Evolutionary conservation across 2,329 filamentous ascomycete genomes (phyloP).

Genomic region (Xylariaceae sp.): DNA sequence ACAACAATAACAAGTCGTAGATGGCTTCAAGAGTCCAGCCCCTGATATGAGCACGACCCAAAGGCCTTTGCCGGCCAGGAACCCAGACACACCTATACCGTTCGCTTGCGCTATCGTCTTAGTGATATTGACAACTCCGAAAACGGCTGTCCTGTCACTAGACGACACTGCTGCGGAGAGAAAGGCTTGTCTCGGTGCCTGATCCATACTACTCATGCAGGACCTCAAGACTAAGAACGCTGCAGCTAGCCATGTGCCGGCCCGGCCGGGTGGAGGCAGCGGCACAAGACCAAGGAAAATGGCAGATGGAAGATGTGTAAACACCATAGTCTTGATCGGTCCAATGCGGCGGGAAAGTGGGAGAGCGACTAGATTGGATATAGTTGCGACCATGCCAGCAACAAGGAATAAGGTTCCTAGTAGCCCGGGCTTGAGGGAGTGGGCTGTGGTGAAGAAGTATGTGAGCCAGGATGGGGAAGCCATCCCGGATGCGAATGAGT

Average conservation of each 20-base stretch:
- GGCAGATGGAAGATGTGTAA: constrained; percentile 67
- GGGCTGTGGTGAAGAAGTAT: constrained; percentile 50
- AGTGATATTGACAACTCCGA: constrained; percentile 66
- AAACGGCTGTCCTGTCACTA: constrained; percentile 64
- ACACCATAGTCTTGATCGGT: constrained; percentile 72
- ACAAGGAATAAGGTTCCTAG: constrained; percentile 54
- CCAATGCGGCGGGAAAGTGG: constrained; percentile 53
- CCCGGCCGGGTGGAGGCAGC: constrained; percentile 46
- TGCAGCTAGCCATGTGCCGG: constrained; percentile 43
- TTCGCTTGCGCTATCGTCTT: constrained; percentile 51
- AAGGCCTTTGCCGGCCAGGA: no score
- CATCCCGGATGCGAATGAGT: no score
- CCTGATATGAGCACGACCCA: no score
- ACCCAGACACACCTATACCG: no score
- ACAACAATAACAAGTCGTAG: no score
- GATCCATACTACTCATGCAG: constrained; percentile 65
- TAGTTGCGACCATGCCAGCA: constrained; percentile 47
- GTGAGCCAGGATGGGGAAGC: constrained; percentile 47
- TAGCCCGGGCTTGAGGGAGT: constrained; percentile 43
- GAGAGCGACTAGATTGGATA: constrained; percentile 50
- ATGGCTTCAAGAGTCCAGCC: no score
- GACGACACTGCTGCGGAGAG: constrained; percentile 61
- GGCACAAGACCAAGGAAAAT: constrained; percentile 62
- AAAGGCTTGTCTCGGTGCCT: constrained; percentile 66
- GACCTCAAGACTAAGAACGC: constrained; percentile 58